phyloP scores from a whole-genome alignment of 2,329 filamentous ascomycete species.

The Neoarthrinium moseri region DNA sequence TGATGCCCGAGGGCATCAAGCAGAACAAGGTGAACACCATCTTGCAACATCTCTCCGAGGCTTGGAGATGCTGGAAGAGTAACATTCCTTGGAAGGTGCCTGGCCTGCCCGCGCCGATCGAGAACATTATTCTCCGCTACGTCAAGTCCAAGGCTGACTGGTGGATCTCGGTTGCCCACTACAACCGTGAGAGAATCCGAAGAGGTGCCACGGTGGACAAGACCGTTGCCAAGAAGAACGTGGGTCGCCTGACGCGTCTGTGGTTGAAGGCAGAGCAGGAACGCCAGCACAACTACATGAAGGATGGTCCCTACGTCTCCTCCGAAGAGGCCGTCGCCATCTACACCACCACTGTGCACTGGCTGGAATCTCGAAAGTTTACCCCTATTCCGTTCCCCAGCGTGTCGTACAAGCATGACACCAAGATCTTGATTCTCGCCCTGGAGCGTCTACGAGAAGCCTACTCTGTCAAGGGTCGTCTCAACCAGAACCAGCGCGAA shows the following conservation, averaged over 20 bases:
- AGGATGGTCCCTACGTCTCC: slow-evolving; percentile 96
- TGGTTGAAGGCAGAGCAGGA: slow-evolving; percentile 99
- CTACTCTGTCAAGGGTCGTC: slow-evolving; percentile 93
- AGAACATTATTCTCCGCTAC: slow-evolving; percentile 97
- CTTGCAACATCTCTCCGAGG: slow-evolving; percentile 93
- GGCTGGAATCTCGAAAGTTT: slow-evolving; percentile 97
- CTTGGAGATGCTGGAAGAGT: slow-evolving; percentile 99
- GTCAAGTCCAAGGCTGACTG: slow-evolving; percentile 99
- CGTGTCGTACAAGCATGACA: slow-evolving; percentile 99
- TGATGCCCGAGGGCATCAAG: slow-evolving; percentile 99
- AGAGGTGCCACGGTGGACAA: slow-evolving; percentile 97
- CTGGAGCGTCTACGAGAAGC: slow-evolving; percentile 90
- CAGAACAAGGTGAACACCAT: slow-evolving; percentile 99
- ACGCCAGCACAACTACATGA: slow-evolving; percentile 98
- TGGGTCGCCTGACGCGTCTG: slow-evolving; percentile 87
- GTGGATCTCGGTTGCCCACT: slow-evolving; percentile 99
- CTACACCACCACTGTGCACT: slow-evolving; percentile 98
- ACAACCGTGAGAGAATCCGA: slow-evolving; percentile 96
- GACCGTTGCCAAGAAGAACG: slow-evolving; percentile 98
- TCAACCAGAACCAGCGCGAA: slow-evolving; percentile 97
- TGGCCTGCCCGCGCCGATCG: slow-evolving; percentile 91
- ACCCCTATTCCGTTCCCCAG: slow-evolving; percentile 98
- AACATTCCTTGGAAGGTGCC: slow-evolving; percentile 99
- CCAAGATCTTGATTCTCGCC: slow-evolving; percentile 95
- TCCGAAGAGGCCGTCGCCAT: slow-evolving; percentile 98